A percentile compares a stretch with the other conserved stretches of the same genome.
These are phyloP conservation scores for Aspergillus ibericus DNA, from an alignment of 2,329 filamentous ascomycete species.

Conservation along the genomic window DNA sequence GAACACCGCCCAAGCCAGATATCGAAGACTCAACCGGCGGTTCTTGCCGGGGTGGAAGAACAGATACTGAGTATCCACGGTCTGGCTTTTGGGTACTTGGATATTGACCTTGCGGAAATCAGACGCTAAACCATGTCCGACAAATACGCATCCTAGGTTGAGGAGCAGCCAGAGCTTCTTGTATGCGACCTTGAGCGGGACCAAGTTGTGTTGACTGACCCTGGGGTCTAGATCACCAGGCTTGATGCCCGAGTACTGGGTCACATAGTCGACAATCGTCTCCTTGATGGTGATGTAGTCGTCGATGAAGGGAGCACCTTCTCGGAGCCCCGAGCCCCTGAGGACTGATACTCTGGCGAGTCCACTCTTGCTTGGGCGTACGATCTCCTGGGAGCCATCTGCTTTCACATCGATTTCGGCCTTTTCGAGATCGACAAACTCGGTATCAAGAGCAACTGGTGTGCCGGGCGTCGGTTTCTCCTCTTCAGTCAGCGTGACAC, in stretches of 20 bases:
- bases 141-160: conserved; percentile 89
- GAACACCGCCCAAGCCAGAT: conserved; percentile 85
- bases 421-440: conserved; percentile 90
- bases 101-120: conserved; percentile 99
- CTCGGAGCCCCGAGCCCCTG: conserved; percentile 71
- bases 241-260: conserved; percentile 88
- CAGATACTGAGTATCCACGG: conserved; percentile 90
- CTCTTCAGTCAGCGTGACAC: conserved; percentile 41
- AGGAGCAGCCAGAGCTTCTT: conserved; percentile 97
- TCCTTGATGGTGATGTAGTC: conserved; percentile 94
- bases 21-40: conserved; percentile 86
- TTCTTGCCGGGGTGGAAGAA: conserved; percentile 80
- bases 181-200: conserved; percentile 87
- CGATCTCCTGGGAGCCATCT: conserved; percentile 87
- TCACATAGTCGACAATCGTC: conserved; percentile 91
- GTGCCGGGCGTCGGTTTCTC: conserved; percentile 72
- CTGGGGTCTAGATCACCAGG: conserved; percentile 79
- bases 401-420: conserved; percentile 96
- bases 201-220: conserved; percentile 76
- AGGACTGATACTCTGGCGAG: conserved; percentile 92
- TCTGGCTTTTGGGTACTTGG: conserved; percentile 83
- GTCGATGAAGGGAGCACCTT: conserved; percentile 88
- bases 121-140: conserved; percentile 89
- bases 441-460: conserved; percentile 87
- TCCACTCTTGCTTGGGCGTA: conserved; percentile 84